phyloP scores from a whole-genome alignment of 352 stramenopile genomes.

The Pythium vanterpoolii region DNA sequence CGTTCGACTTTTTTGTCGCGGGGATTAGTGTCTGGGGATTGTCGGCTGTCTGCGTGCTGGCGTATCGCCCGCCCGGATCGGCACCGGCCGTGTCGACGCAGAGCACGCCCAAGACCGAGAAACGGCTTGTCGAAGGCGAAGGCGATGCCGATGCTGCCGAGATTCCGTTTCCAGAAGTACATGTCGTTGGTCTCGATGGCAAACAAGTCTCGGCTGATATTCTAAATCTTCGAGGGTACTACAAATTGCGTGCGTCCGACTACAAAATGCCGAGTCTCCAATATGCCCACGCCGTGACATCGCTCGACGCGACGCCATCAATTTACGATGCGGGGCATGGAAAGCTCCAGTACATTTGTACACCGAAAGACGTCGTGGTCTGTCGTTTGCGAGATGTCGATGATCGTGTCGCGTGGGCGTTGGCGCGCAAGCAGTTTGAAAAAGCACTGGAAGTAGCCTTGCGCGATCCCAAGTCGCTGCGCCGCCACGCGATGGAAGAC shows the following conservation, averaged over 20 bases:
- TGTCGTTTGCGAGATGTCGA: slow-evolving; percentile 76
- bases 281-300: slow-evolving; percentile 32
- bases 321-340: slow-evolving; percentile 74
- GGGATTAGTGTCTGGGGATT: slow-evolving; percentile 67
- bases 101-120: slow-evolving; percentile 26
- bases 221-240: slow-evolving; percentile 69
- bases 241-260: slow-evolving; percentile 67
- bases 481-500: slow-evolving; percentile 52
- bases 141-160: slow-evolving; percentile 57
- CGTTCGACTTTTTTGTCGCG: slow-evolving; percentile 83
- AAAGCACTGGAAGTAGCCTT: slow-evolving; percentile 63
- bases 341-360: slow-evolving; percentile 73
- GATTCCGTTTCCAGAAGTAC: slow-evolving; percentile 79
- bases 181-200: slow-evolving; percentile 87
- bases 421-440: slow-evolving; percentile 58
- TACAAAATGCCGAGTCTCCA: slow-evolving; percentile 81
- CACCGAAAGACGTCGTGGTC: slow-evolving; percentile 83
- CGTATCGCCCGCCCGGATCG: slow-evolving; percentile 65
- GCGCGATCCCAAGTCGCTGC: slow-evolving; percentile 50
- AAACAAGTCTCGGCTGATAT: slow-evolving; percentile 84
- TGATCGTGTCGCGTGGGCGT: slow-evolving; percentile 69
- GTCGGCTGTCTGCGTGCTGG: slow-evolving; percentile 58
- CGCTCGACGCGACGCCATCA: slow-evolving; percentile 18
- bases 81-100: slow-evolving; percentile 17
- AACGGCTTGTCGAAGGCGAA: slow-evolving; percentile 61